Percentiles rank a stretch among this genome's conserved stretches.
phyloP scores from a whole-genome alignment of 1,139 yeast genomes.

The Candida glucosophila region DNA sequence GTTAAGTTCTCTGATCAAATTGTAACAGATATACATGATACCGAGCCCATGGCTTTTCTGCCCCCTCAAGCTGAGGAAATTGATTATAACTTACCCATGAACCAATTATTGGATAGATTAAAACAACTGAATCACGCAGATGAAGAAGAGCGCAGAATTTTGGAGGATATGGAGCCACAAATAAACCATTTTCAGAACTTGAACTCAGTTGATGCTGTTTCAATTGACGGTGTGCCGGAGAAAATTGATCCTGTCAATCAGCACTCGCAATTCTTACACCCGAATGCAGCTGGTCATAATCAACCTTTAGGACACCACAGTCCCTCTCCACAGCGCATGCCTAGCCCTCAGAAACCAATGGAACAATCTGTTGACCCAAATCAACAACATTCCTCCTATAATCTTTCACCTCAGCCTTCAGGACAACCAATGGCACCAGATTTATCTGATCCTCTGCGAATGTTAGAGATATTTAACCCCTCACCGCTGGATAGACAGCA shows the following conservation, averaged over 20 bases:
- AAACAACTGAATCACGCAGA: conserved; percentile 23
- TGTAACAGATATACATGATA: conserved; percentile 34
- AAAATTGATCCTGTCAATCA: conserved; percentile 28
- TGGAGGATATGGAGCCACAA: conserved; percentile 61
- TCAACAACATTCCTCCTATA: too few species aligned
- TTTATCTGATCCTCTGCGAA: too few species aligned
- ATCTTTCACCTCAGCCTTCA: too few species aligned
- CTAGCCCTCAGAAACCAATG: too few species aligned
- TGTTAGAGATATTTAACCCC: too few species aligned
- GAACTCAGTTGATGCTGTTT: conserved; percentile 54
- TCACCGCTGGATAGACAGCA: too few species aligned
- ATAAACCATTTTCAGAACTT: conserved; percentile 59
- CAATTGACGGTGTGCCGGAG: conserved; percentile 49
- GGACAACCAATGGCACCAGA: too few species aligned
- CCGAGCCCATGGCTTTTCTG: conserved; percentile 15
- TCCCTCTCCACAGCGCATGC: too few species aligned
- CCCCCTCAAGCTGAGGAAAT: conserved; percentile 18
- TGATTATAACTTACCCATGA: conserved; percentile 68
- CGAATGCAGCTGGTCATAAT: conserved; percentile 50
- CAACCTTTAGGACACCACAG: conserved; percentile 24
- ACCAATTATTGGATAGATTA: conserved; percentile 47
- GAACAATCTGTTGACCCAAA: too few species aligned
- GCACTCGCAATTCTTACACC: conserved; percentile 24
- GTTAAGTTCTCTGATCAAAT: conserved; percentile 68
- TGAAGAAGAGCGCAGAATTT: conserved; percentile 50